A percentile compares a stretch with the other conserved stretches of the same genome.
Evolutionary conservation across 2,329 filamentous ascomycete species (phyloP).

Genomic region (Coniochaeta sp.): DNA sequence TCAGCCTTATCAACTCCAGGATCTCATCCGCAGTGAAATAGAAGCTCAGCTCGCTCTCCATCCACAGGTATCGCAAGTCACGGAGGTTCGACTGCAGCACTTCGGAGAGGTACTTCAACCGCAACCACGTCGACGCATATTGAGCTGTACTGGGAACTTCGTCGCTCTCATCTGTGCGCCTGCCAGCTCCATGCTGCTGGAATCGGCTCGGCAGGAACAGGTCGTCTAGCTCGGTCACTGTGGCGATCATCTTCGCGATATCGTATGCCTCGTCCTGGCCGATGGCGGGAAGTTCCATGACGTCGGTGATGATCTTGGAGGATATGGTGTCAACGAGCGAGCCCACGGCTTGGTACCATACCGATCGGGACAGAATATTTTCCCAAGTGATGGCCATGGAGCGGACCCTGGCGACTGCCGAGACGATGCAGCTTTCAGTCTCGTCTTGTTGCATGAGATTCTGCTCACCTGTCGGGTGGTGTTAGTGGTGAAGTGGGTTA

Average conservation of each 20-base stretch:
- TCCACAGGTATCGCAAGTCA: conserved; percentile 57
- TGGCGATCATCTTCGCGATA: conserved; percentile 51
- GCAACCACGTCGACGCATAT: conserved; percentile 55
- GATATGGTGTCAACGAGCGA: conserved; percentile 52
- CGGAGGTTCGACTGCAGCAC: conserved; percentile 60
- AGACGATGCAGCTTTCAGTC: conserved; percentile 42
- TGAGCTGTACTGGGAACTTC: conserved; percentile 50
- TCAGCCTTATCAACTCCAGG: conserved; percentile 53
- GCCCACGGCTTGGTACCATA: conserved; percentile 56
- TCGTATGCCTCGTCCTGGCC: conserved; percentile 58
- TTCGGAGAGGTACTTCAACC: conserved; percentile 57
- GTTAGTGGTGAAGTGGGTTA: neutral
- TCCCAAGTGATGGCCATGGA: conserved; percentile 50
- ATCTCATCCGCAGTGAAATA: conserved; percentile 57
- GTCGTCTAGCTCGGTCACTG: conserved; percentile 51
- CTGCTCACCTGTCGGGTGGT: conserved; percentile 35
- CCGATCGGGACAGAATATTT: conserved; percentile 49
- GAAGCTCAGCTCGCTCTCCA: conserved; percentile 57
- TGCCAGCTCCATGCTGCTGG: conserved; percentile 8
- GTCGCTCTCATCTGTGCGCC: conserved; percentile 12
- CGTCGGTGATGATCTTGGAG: conserved; percentile 51
- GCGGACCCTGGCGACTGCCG: conserved; percentile 44
- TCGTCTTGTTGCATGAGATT: conserved; percentile 53
- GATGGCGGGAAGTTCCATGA: conserved; percentile 54
- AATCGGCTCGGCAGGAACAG: conserved; percentile 45